phyloP scores from a whole-genome alignment of 2,329 filamentous ascomycete genomes.

The Alternaria sp. region DNA sequence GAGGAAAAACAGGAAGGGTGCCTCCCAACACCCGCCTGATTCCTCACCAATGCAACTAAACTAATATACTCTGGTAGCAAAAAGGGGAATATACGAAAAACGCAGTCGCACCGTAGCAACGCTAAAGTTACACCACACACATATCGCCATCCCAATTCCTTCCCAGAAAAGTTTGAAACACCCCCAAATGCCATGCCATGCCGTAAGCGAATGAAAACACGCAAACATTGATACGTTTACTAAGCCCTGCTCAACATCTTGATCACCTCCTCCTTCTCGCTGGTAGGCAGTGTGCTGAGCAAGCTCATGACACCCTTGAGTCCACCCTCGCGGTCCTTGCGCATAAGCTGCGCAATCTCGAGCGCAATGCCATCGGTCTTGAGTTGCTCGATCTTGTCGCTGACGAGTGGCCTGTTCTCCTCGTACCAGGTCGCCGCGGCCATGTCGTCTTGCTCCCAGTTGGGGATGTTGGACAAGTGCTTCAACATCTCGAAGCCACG shows the following conservation, averaged over 20 bases:
- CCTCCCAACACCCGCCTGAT: slow-evolving; percentile 27
- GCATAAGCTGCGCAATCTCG: slow-evolving; percentile 74
- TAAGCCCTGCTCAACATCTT: slow-evolving; percentile 60
- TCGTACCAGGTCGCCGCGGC: slow-evolving; percentile 96
- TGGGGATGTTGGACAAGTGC: slow-evolving; percentile 81
- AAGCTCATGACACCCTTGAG: slow-evolving; percentile 89
- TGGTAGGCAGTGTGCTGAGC: slow-evolving; percentile 84
- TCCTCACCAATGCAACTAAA: slow-evolving; percentile 6
- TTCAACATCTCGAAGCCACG: slow-evolving; percentile 78
- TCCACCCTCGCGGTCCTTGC: slow-evolving; percentile 72
- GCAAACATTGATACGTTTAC: slow-evolving; percentile 9
- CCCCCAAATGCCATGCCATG: slow-evolving; percentile 15
- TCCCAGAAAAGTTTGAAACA: slow-evolving; percentile 8
- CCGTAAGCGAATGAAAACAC: slow-evolving; percentile 16
- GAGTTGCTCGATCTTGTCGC: slow-evolving; percentile 83
- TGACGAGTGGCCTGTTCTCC: slow-evolving; percentile 84
- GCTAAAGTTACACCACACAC: slow-evolving; percentile 16
- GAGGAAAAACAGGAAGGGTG: slow-evolving; percentile 8
- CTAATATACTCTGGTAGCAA: slow-evolving; percentile 3
- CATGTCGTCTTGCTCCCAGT: slow-evolving; percentile 81
- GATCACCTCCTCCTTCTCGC: slow-evolving; percentile 86
- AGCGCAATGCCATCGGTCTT: slow-evolving; percentile 77
- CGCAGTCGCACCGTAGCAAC: slow-evolving; percentile 11
- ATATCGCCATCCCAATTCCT: slow-evolving; percentile 8
- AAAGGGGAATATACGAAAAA: slow-evolving; percentile 14